Evolutionary conservation across 2,329 filamentous ascomycete genomes (phyloP).

Genomic region (Fulvia fulva): DNA sequence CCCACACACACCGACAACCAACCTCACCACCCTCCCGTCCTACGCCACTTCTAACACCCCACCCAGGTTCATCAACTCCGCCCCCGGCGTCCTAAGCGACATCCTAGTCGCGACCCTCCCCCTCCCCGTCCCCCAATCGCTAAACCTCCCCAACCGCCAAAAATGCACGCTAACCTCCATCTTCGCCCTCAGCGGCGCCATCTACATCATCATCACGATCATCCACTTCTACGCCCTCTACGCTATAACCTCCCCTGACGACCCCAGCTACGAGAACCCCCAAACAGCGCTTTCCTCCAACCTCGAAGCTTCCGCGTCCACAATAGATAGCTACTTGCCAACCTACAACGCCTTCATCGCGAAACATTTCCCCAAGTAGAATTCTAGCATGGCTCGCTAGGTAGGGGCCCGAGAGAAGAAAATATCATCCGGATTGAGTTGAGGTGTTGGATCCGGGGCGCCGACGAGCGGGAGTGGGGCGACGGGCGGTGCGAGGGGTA

Average conservation of each 20-base stretch:
- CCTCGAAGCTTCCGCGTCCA: constrained; percentile 32
- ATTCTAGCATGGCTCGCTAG: neutral
- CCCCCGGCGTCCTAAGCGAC: constrained; percentile 33
- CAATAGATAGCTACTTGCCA: constrained; percentile 33
- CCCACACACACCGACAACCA: neutral
- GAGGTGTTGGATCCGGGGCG: neutral
- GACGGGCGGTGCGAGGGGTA: neutral
- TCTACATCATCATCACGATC: constrained; percentile 29
- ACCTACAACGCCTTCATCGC: constrained; percentile 24
- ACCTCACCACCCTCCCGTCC: neutral
- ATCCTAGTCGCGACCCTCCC: constrained; percentile 32
- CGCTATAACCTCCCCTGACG: constrained; percentile 19
- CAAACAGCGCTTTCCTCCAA: constrained; percentile 30
- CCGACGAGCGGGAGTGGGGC: neutral
- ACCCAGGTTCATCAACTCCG: constrained; percentile 23
- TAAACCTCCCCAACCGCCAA: constrained; percentile 28
- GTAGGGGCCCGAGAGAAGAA: neutral
- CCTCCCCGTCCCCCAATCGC: constrained; percentile 26
- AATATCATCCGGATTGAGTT: neutral
- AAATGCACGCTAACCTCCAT: constrained; percentile 31
- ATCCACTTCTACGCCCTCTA: constrained; percentile 25
- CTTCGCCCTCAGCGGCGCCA: constrained; percentile 30
- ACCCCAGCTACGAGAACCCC: constrained; percentile 27
- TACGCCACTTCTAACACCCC: no score
- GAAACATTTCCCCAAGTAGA: constrained; percentile 25